Percentiles rank a stretch among this genome's conserved stretches.
These are phyloP conservation scores for Vitellaria paradoxa DNA, from an alignment of 179 eudicot genomes.

Conservation along the genomic window DNA sequence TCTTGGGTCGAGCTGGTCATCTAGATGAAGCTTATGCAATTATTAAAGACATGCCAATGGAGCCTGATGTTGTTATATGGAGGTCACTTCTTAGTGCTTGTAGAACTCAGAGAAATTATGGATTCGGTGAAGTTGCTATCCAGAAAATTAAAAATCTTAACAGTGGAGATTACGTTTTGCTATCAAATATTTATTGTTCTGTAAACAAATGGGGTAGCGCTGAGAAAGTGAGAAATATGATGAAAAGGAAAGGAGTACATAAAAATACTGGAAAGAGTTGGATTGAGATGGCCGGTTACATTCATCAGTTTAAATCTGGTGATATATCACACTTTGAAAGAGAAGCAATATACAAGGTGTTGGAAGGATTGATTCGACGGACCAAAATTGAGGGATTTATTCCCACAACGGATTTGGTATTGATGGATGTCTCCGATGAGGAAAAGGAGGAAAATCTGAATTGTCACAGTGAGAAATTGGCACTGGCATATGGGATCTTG, in stretches of 20 bases:
- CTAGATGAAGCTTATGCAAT: constrained; percentile 67
- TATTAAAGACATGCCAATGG: constrained; percentile 64
- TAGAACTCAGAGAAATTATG: constrained; percentile 48
- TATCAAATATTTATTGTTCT: constrained; percentile 68
- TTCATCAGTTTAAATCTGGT: constrained; percentile 65
- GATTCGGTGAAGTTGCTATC: constrained; percentile 49
- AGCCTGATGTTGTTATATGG: constrained; percentile 80
- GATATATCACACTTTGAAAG: constrained; percentile 52
- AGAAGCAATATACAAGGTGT: constrained; percentile 41
- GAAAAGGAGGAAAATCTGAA: constrained; percentile 79
- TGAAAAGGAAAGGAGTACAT: constrained; percentile 49
- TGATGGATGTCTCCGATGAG: constrained; percentile 83
- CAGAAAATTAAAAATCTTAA: constrained; percentile 35
- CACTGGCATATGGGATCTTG: constrained; percentile 62
- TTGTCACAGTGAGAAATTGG: constrained; percentile 72
- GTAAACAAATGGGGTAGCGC: constrained; percentile 56
- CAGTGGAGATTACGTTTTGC: constrained; percentile 73
- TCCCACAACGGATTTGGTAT: constrained; percentile 52
- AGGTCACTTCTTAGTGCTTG: constrained; percentile 73
- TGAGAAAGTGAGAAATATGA: constrained; percentile 41
- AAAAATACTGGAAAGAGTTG: constrained; percentile 71
- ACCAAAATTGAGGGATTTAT: constrained; percentile 57
- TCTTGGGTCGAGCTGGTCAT: constrained; percentile 61
- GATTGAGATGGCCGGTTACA: constrained; percentile 58
- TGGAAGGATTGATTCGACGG: constrained; percentile 45